Evolutionary conservation across 148 eudicot genomes (phyloP).

Genomic region (Gaultheria prostrata): DNA sequence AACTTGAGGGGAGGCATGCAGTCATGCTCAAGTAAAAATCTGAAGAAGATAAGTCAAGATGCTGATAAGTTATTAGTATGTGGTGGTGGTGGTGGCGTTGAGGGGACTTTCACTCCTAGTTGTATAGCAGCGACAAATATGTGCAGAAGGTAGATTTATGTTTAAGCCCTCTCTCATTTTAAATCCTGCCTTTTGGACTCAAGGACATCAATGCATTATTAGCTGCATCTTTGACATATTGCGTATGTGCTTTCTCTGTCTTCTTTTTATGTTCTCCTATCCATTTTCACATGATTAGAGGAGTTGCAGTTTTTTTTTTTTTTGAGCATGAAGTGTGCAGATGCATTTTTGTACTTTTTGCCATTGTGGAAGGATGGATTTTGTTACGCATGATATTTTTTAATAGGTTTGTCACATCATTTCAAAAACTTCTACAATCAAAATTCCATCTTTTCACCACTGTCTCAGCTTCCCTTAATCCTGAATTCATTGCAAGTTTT

Average conservation of each 20-base stretch:
- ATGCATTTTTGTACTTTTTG: neutral
- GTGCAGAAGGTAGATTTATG: slow-evolving; percentile 10
- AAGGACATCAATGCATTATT: neutral
- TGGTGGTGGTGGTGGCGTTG: slow-evolving; percentile 34
- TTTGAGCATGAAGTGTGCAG: neutral
- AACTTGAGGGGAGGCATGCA: slow-evolving; percentile 26
- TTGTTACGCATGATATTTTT: no score
- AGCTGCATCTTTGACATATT: neutral
- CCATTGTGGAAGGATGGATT: no score
- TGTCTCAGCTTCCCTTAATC: no score
- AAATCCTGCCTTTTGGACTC: neutral
- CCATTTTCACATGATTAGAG: neutral
- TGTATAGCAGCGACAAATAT: slow-evolving; percentile 24
- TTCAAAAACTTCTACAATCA: no score
- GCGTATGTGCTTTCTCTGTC: neutral
- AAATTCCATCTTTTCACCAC: no score
- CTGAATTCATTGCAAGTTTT: no score
- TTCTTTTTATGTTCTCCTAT: neutral
- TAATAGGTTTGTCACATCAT: no score
- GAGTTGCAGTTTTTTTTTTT: neutral
- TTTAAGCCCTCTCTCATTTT: neutral
- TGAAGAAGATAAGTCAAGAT: slow-evolving; percentile 26
- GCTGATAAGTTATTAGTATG: slow-evolving; percentile 32
- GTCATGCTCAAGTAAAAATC: slow-evolving; percentile 14
- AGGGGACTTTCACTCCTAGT: slow-evolving; percentile 29